Base-by-base conservation (phyloP, 495 filamentous ascomycete genomes). In the Eremomyces bilateralis region DNA sequence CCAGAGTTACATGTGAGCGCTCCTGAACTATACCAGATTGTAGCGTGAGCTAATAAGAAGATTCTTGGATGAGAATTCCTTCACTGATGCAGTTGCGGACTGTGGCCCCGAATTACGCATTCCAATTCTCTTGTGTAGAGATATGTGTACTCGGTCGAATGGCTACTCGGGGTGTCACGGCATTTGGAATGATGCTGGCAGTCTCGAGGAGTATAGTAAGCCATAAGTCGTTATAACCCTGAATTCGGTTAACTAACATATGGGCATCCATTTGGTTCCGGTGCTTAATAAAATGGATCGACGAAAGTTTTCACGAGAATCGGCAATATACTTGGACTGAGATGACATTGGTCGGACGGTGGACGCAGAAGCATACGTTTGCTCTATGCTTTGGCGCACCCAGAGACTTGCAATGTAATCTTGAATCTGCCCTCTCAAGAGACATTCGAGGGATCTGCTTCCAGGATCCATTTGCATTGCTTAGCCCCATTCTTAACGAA, bases 251-350 rank as follows among this genome's bases (percentile, higher is more conserved):
- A 6, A 27, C 24, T 27, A 13, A 27, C 6, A 27, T 27, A 27
- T 27, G 24, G 24, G 13, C 24, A 27, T 6, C 8, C 6, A 8
- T 13, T 13, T 27, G 24, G 24, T 27, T 27, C 24, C 24, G 24
- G 6, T 27, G 24, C 24, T 13, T 8, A 13, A 27, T 27, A 27
- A 27, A 27, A 31, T 20, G 17, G 30, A 45, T 8, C 13, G n/a
- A n/a, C n/a, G n/a, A n/a, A n/a, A 44, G 36, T 15, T 31, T 56
- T 43, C 5, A 54, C 41, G 37, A 24, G 47, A 31, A 57, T 57
- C n/a, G 51, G 52, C 20, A 48, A 38, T n/a, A 42, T 52, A 31
- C 44, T 49, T n/a, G 42, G 53, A 8, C 35, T 36, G 8, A 27
- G 13, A 6, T 27, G 24, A 27, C 24, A 6, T 27, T 27, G 24